Percentiles rank a stretch among this genome's conserved stretches.
Evolutionary conservation across 139 green algal species (phyloP).

Genomic region (Monoraphidium neglectum): DNA sequence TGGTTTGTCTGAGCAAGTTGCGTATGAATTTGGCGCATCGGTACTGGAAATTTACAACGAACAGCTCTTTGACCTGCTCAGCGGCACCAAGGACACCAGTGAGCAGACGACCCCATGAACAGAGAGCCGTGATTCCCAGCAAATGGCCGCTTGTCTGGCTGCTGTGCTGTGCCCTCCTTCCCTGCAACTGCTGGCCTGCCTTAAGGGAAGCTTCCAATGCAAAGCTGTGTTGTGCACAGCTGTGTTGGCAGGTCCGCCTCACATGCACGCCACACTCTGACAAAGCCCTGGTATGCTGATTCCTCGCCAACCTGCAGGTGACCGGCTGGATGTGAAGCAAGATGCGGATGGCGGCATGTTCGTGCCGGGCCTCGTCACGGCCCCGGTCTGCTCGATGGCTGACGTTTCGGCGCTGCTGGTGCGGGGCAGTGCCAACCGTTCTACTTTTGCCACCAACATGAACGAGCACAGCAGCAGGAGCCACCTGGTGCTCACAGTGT

Average conservation of each 20-base stretch:
- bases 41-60: slow-evolving; percentile 87
- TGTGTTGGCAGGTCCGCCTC: too few relatives aligned
- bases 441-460: slow-evolving; percentile 75
- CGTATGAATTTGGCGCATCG: slow-evolving; percentile 44
- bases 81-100: slow-evolving; percentile 36
- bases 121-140: too few relatives aligned
- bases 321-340: slow-evolving; percentile 70
- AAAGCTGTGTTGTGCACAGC: too few relatives aligned
- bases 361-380: slow-evolving; percentile 47
- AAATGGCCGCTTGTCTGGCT: too few relatives aligned
- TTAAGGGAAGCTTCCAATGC: too few relatives aligned
- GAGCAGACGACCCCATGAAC: too few relatives aligned
- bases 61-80: slow-evolving; percentile 64
- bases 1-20: not conserved
- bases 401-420: slow-evolving; percentile 48
- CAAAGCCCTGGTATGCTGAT: not conserved
- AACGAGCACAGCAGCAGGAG: slow-evolving; percentile 73
- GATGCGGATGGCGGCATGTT: slow-evolving; percentile 45
- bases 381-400: slow-evolving; percentile 38
- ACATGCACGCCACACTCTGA: too few relatives aligned
- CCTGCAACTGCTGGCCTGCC: too few relatives aligned
- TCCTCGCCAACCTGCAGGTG: slow-evolving; percentile 25
- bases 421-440: slow-evolving; percentile 57
- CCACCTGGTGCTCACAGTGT: slow-evolving; percentile 74
- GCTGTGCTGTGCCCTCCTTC: too few relatives aligned